phyloP scores from a whole-genome alignment of 257 asterid species.

The Salvia miltiorrhiza region DNA sequence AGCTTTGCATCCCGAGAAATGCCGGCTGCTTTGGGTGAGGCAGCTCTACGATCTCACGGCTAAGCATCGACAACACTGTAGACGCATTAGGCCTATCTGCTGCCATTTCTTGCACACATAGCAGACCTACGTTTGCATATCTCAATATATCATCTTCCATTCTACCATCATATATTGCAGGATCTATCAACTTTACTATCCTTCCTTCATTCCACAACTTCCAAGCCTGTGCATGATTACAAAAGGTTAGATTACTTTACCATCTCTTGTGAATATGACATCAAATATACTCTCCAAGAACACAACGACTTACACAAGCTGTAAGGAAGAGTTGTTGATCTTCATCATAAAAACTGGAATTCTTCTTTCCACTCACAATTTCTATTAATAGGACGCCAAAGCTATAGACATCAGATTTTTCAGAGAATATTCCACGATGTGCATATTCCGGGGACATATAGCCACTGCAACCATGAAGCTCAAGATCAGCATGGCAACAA shows the following conservation, averaged over 20 bases:
- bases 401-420: constrained; percentile 40
- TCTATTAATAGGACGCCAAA: constrained; percentile 43
- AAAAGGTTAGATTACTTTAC: background rate
- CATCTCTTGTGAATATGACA: background rate
- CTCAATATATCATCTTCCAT: constrained; percentile 36
- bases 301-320: constrained; percentile 43
- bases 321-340: constrained; percentile 35
- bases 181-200: constrained; percentile 27
- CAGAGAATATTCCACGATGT: constrained; percentile 34
- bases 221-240: constrained; percentile 30
- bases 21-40: constrained; percentile 33
- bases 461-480: constrained; percentile 31
- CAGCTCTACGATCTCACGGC: constrained; percentile 30
- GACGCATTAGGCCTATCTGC: background rate
- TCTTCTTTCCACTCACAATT: constrained; percentile 27
- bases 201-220: constrained; percentile 35
- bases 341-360: constrained; percentile 15
- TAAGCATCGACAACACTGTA: constrained; percentile 35
- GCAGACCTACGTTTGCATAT: background rate
- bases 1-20: constrained; percentile 13
- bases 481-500: background rate
- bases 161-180: constrained; percentile 18
- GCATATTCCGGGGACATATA: constrained; percentile 53
- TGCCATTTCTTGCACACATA: background rate
- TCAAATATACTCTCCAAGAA: background rate